Conservation (phyloP, 164 flowering plant genomes). For the Liriodendron chinense region DNA sequence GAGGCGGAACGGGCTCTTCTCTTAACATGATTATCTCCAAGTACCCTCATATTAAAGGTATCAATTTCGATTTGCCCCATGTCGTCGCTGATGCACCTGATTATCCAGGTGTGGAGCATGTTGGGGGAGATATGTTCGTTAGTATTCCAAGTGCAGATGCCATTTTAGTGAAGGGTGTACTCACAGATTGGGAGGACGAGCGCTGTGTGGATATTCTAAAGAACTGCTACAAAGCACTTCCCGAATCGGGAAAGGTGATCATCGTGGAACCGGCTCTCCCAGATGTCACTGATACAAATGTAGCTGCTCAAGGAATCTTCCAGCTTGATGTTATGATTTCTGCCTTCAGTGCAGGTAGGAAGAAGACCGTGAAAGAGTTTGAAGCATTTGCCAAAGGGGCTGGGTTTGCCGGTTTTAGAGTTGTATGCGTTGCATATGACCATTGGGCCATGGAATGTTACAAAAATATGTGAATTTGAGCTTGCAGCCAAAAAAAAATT, state of each 20-base stretch:
- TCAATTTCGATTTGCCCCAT: conserved; percentile 30
- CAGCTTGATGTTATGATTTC: conserved; percentile 12
- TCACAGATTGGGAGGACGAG: conserved; percentile 24
- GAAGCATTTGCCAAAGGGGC: conserved; percentile 17
- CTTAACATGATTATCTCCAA: conserved; percentile 29
- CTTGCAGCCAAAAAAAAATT: too few relatives aligned
- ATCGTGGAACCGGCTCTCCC: conserved; percentile 8
- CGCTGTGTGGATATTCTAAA: conserved; percentile 17
- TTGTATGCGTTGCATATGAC: conserved; percentile 12
- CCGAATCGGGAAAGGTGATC: conserved; percentile 26
- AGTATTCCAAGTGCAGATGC: conserved; percentile 37
- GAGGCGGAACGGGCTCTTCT: conserved; percentile 27
- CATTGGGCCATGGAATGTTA: conserved; percentile 22
- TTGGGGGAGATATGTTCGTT: conserved; percentile 33
- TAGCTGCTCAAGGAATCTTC: not conserved
- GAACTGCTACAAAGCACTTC: conserved; percentile 28
- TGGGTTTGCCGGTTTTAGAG: conserved; percentile 9
- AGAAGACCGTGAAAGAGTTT: conserved; percentile 21
- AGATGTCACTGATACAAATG: not conserved
- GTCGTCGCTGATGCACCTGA: conserved; percentile 20
- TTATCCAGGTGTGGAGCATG: conserved; percentile 24
- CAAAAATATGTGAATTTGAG: not conserved
- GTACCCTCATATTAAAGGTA: conserved; percentile 32
- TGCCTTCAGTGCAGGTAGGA: conserved; percentile 14
- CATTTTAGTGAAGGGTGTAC: conserved; percentile 27